These are phyloP conservation scores for Fraxinus excelsior DNA, from an alignment of 257 asterid genomes.

Conservation along the genomic window DNA sequence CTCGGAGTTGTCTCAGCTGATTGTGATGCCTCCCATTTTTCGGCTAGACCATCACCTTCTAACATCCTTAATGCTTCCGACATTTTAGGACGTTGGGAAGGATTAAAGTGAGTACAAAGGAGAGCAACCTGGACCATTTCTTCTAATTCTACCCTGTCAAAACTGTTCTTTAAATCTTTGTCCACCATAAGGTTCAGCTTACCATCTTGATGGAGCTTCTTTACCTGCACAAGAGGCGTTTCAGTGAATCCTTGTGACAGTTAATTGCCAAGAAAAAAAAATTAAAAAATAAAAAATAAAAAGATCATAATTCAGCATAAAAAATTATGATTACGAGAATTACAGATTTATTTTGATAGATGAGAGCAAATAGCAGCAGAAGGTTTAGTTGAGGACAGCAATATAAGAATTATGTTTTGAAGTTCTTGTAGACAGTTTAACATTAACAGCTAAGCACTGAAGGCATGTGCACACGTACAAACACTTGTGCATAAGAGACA, in stretches of 20 bases:
- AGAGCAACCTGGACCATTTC: conserved; percentile 92
- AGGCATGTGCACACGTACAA: background rate
- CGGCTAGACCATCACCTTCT: conserved; percentile 90
- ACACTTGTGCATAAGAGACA: background rate
- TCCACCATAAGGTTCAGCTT: conserved; percentile 74
- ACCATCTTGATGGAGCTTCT: conserved; percentile 79
- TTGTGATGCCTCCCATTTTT: conserved; percentile 92
- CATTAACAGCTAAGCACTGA: background rate
- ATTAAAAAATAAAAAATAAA: background rate
- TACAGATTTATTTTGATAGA: background rate
- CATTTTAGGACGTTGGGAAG: conserved; percentile 83
- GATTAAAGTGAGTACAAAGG: conserved; percentile 76
- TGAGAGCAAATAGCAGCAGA: no score
- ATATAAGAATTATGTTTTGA: no score
- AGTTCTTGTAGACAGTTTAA: background rate
- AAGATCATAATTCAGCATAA: background rate
- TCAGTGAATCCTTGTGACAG: background rate
- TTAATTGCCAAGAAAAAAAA: background rate
- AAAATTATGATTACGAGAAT: background rate
- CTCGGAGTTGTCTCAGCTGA: conserved; percentile 50
- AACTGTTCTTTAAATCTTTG: conserved; percentile 59
- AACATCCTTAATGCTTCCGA: conserved; percentile 91
- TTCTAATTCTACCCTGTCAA: conserved; percentile 62
- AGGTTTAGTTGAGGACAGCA: no score
- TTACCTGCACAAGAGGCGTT: conserved; percentile 51